A percentile compares a stretch with the other conserved stretches of the same genome.
Evolutionary conservation across 2,329 filamentous ascomycete genomes (phyloP).

Genomic region (Hortaea sp.): DNA sequence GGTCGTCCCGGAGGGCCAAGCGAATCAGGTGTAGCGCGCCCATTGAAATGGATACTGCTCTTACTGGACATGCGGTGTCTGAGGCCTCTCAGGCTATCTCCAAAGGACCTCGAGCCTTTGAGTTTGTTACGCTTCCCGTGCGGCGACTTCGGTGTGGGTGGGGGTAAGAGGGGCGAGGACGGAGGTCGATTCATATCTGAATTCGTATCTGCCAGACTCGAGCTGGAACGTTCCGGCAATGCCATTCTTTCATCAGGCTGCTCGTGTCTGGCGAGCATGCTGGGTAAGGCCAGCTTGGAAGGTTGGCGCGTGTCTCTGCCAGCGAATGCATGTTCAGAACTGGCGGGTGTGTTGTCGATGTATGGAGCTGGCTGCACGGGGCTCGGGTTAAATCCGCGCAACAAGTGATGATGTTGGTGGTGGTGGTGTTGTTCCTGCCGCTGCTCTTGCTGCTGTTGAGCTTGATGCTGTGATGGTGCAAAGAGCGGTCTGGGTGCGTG

Average conservation of each 20-base stretch:
- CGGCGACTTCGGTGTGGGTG: slow-evolving; percentile 4
- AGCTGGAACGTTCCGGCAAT: slow-evolving; percentile 5
- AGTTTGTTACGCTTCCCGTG: slow-evolving; percentile 2
- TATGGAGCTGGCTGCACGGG: slow-evolving; percentile 18
- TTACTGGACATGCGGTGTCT: slow-evolving; percentile 12
- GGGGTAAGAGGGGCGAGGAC: slow-evolving; percentile 15
- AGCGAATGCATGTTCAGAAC: slow-evolving; percentile 26
- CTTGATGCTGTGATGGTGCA: slow-evolving; percentile 11
- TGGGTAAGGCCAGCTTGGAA: slow-evolving; percentile 19
- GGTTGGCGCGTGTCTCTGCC: slow-evolving; percentile 17
- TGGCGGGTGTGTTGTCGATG: slow-evolving; percentile 21
- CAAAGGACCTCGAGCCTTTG: slow-evolving; percentile 12
- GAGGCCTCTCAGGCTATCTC: slow-evolving; percentile 18
- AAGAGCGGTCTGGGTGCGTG: slow-evolving; percentile 20
- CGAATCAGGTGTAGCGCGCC: slow-evolving; percentile 23
- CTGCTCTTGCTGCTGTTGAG: neutral
- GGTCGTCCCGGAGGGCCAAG: slow-evolving; percentile 25
- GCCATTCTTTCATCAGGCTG: slow-evolving; percentile 7
- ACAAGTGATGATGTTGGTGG: slow-evolving; percentile 5
- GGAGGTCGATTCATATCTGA: slow-evolving; percentile 7
- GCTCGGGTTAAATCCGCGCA: slow-evolving; percentile 22
- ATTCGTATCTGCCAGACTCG: slow-evolving; percentile 3
- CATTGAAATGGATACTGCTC: slow-evolving; percentile 23
- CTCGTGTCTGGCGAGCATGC: slow-evolving; percentile 12
- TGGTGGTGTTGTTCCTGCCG: too few relatives aligned